Conservation (phyloP, 495 filamentous ascomycete genomes). For the Daldinia vernicosa region DNA sequence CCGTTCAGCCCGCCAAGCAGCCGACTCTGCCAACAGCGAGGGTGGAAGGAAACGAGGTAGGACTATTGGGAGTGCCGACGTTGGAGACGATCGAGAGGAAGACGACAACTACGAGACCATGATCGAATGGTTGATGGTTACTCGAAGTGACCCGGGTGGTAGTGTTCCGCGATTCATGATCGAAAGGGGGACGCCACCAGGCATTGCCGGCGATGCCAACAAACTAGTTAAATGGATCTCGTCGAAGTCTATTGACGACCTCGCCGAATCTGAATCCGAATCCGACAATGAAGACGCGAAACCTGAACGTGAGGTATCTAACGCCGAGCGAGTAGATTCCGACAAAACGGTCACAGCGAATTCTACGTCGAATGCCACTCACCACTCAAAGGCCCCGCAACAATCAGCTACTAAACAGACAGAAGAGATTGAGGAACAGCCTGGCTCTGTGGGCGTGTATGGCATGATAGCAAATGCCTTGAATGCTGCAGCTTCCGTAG, state of each 20-base stretch:
- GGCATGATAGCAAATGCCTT: constrained; percentile 60
- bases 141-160: constrained; percentile 91
- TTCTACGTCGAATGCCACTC: constrained; percentile 12
- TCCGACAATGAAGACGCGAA: constrained; percentile 26
- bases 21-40: constrained; percentile 13
- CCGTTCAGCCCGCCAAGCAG: constrained; percentile 42
- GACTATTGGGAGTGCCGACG: constrained; percentile 25
- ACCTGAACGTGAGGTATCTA: constrained; percentile 28
- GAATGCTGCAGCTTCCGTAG: constrained; percentile 53
- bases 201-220: constrained; percentile 81
- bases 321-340: constrained; percentile 20
- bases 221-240: constrained; percentile 90
- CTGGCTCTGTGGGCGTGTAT: constrained; percentile 60
- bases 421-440: constrained; percentile 50
- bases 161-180: constrained; percentile 94
- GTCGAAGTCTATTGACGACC: constrained; percentile 58
- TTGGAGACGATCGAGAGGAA: constrained; percentile 42
- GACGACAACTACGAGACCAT: constrained; percentile 63
- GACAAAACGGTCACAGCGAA: constrained; percentile 23
- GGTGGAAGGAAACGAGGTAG: constrained; percentile 29
- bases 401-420: constrained; percentile 20
- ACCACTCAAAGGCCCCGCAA: background rate
- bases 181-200: constrained; percentile 85
- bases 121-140: constrained; percentile 97
- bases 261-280: constrained; percentile 46